Evolutionary conservation across 192 early-diverging fungal species (phyloP), one percentile per base, ranked within the genome.

Genomic region (Coemansia sp.): DNA sequence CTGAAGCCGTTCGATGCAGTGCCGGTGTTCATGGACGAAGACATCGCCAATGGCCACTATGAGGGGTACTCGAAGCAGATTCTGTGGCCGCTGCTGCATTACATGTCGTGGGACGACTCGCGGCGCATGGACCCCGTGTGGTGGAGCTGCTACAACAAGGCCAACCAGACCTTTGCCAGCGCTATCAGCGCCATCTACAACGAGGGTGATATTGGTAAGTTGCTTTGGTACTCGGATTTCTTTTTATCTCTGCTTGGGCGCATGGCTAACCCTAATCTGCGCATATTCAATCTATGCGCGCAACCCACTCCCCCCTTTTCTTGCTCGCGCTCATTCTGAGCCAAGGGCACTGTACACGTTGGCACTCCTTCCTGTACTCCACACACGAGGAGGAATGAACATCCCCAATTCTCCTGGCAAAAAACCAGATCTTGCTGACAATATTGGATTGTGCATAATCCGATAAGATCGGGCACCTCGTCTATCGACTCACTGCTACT

Each of bases 41-140:
- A 83, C 23, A 82, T 79, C 26, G 89, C 93, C 25, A 65, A 82
- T 48, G 90, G 86, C 41, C 95, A 98, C 76, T 99, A 99, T 70
- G 97, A 97, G 60, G 97, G 97, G 0, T 99, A 95, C 77, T 96
- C 95, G 84, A 99, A 99, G 84, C 84, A 86, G 59, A 92, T 93
- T n/a, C 82, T 99, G 34, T 99, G 94, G 95, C 94, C 95, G 38
- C 76, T 99, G 69, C 89, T 99, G 53, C 94, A 97, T 78, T 99
- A 97, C 70, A 87, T 96, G 43, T 85, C 95, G 39, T 95, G 93
- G 93, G 88, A 90, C 64, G 83, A 85, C 39, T 80, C 88, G 26
- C 84, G 86, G 1, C 86, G 90, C 62, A 86, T 88, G 43, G 81
- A 88, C 26, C 64, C 83, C 35, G 67, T 59, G 12, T 88, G 88